phyloP scores from a whole-genome alignment of 352 stramenopile species.

The Aphanomyces invadans region DNA sequence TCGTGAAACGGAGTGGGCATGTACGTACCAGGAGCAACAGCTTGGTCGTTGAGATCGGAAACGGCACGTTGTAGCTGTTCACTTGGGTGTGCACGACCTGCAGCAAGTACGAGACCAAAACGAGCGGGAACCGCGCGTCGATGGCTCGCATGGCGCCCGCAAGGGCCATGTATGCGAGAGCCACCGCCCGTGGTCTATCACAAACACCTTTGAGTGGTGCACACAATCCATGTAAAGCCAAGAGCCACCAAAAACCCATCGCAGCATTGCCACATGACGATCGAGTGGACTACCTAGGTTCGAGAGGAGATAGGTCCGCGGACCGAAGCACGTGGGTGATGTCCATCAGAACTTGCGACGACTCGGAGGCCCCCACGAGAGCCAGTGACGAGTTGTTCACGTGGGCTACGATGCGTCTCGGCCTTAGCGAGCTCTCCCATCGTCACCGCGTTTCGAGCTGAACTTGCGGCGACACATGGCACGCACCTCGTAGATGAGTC shows the following conservation, averaged over 20 bases:
- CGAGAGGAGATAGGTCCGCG: background rate
- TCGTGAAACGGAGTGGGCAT: too few species aligned
- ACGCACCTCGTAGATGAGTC: background rate
- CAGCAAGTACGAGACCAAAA: constrained; percentile 16
- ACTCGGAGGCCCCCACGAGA: too few species aligned
- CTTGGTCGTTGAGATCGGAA: background rate
- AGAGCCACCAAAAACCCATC: too few species aligned
- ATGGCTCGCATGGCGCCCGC: constrained; percentile 9
- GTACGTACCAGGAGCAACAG: constrained; percentile 1
- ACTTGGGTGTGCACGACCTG: constrained; percentile 17
- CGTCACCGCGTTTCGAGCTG: too few species aligned
- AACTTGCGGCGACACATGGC: too few species aligned
- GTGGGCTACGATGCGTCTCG: too few species aligned
- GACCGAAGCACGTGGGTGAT: constrained; percentile 12
- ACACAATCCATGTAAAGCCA: too few species aligned
- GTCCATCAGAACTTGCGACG: background rate
- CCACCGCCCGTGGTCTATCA: constrained; percentile 3
- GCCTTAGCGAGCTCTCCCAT: too few species aligned
- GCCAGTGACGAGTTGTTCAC: too few species aligned
- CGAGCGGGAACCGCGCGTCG: background rate
- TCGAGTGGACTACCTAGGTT: background rate
- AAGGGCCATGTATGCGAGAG: constrained; percentile 13
- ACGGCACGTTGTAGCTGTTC: background rate
- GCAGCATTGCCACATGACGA: too few species aligned
- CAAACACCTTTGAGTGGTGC: too few species aligned